phyloP scores from a whole-genome alignment of 371 early-diverging fungal species.

The Mortierella polycephala region DNA sequence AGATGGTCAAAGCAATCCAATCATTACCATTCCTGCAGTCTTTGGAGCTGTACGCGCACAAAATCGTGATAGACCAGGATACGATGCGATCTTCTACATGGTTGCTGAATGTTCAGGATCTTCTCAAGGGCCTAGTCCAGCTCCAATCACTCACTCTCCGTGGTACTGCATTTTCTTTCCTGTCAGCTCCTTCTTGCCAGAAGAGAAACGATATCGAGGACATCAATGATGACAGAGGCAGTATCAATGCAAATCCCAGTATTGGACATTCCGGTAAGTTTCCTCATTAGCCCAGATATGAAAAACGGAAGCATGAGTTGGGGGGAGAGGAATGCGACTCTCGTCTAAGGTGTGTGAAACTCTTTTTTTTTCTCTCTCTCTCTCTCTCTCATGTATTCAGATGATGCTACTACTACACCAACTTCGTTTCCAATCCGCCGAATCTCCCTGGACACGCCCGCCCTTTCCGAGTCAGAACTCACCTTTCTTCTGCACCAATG shows the following conservation, averaged over 20 bases:
- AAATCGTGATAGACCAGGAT: slow-evolving; percentile 7
- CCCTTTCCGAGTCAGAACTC: slow-evolving; percentile 12
- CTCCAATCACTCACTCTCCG: slow-evolving; percentile 20
- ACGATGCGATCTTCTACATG: background rate
- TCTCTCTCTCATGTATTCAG: background rate
- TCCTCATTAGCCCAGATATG: too few species aligned
- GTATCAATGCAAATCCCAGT: too few species aligned
- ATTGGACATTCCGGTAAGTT: too few species aligned
- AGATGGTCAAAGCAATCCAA: slow-evolving; percentile 11
- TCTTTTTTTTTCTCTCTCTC: background rate
- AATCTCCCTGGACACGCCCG: slow-evolving; percentile 23
- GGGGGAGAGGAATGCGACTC: background rate
- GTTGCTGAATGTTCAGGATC: slow-evolving; percentile 10
- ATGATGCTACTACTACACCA: background rate
- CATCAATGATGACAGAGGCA: background rate
- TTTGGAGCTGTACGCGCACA: slow-evolving; percentile 19
- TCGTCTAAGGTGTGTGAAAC: background rate
- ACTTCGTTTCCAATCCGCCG: slow-evolving; percentile 7
- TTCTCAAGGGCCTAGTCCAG: slow-evolving; percentile 10
- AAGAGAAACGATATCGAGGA: background rate
- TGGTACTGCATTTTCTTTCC: slow-evolving; percentile 29
- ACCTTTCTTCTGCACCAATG: slow-evolving; percentile 13
- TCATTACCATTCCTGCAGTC: slow-evolving; percentile 10
- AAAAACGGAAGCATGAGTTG: background rate
- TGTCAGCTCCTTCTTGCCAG: background rate